These are phyloP conservation scores for Phytophthora rubi DNA, from an alignment of 352 stramenopile species.

Conservation along the genomic window DNA sequence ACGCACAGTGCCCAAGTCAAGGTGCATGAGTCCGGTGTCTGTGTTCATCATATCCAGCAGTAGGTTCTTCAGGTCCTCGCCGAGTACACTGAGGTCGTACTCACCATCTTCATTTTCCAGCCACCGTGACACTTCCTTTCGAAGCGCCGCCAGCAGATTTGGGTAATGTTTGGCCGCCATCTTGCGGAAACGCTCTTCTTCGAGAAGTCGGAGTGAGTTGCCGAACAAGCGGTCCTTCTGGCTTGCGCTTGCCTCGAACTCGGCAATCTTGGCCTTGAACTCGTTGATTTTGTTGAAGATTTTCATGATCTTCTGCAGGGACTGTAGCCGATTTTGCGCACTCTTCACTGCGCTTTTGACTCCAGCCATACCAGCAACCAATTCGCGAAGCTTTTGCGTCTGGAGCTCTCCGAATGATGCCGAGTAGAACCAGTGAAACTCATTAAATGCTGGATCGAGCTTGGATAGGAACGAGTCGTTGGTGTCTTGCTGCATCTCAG, in stretches of 20 bases:
- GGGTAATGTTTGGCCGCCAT: slow-evolving; percentile 76
- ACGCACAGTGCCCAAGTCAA: slow-evolving; percentile 66
- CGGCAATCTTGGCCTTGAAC: slow-evolving; percentile 77
- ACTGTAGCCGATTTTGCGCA: slow-evolving; percentile 66
- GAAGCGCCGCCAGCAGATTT: slow-evolving; percentile 51
- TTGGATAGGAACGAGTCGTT: slow-evolving; percentile 61
- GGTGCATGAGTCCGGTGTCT: slow-evolving; percentile 84
- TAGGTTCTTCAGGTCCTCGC: slow-evolving; percentile 74
- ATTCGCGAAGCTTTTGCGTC: slow-evolving; percentile 49
- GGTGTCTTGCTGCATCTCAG: neutral
- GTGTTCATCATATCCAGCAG: slow-evolving; percentile 85
- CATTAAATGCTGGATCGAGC: slow-evolving; percentile 58
- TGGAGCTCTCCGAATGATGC: slow-evolving; percentile 44
- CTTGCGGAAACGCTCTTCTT: slow-evolving; percentile 84
- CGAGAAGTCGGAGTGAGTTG: slow-evolving; percentile 70
- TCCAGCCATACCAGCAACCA: slow-evolving; percentile 50
- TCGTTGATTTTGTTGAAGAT: slow-evolving; percentile 71
- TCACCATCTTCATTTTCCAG: slow-evolving; percentile 72
- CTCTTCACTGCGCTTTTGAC: slow-evolving; percentile 57
- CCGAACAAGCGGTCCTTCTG: slow-evolving; percentile 79
- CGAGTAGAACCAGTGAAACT: slow-evolving; percentile 55
- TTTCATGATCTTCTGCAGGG: slow-evolving; percentile 83
- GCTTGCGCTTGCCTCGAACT: slow-evolving; percentile 76
- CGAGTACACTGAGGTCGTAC: slow-evolving; percentile 76
- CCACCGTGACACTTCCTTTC: slow-evolving; percentile 79